Base-by-base conservation (phyloP, 2,329 filamentous ascomycete genomes). In the Botrytis medusae region DNA sequence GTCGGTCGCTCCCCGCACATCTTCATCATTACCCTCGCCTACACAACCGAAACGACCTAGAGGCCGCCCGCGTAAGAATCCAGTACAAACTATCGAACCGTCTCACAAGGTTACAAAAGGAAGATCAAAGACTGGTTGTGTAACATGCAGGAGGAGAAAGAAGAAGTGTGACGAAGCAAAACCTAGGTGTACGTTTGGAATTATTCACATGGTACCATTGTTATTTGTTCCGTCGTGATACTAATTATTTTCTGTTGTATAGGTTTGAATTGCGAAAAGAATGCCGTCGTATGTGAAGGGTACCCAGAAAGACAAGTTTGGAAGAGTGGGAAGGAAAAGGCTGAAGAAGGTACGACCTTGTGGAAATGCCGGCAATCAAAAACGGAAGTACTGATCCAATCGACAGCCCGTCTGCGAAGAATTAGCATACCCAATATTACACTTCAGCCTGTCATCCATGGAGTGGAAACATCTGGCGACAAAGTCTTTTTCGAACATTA, bases 221-320 rank as follows among this genome's bases (percentile, higher is more conserved):
- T 54, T 42, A 25, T 37, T 57, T 29, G 16, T 29, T 14, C 16
- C 22, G 54, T 32, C 29, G 20, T 25, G 8, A 48, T 48, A 40
- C 69, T 71, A 54, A 71, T 63, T 5, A 16, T 63, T 32, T 20
- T 25, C 22, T 32, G 12, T 42, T 25, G 20, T 76, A 73, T 73
- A 94, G 92, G 93, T 78, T 87, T 93, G 82, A 97, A 97, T 79
- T 97, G 94, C 80, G 92, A 96, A 83, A 97, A 97, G 86, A 97
- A 97, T 81, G 93, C 94, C 14, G 93, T 97, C 20, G 89, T 95
- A 20, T 97, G 94, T 80, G 94, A 97, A 83, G 94, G 94, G 20
- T 97, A 97, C 80, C 93, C 93, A 69, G 92, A 93, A 75, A 94
- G 94, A 81, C 92, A 93, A 74, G 88, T 94, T 70, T 97, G 94